Conservation (phyloP, 1,284 basidiomycete genomes). For the Austroboletus novae-zelandiae region DNA sequence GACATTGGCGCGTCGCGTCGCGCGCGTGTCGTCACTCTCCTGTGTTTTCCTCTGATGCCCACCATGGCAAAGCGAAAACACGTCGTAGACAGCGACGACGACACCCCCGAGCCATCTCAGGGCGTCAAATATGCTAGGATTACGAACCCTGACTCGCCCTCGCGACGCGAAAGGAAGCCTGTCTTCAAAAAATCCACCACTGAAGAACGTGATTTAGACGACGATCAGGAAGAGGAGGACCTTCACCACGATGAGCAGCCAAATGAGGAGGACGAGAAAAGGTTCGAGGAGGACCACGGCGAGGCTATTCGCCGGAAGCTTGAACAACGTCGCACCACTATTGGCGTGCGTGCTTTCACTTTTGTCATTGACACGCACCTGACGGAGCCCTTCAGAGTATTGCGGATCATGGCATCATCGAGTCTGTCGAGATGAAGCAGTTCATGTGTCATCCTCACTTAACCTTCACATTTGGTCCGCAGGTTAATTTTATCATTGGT, state of each 20-base stretch:
- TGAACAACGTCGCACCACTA: constrained; percentile 48
- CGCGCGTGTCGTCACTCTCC: constrained; percentile 11
- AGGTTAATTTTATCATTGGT: constrained; percentile 98
- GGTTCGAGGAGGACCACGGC: constrained; percentile 59
- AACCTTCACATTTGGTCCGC: constrained; percentile 79
- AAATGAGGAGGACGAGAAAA: constrained; percentile 51
- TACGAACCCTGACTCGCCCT: constrained; percentile 14
- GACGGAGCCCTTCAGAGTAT: constrained; percentile 47
- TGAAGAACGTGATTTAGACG: constrained; percentile 34
- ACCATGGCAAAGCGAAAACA: constrained; percentile 32
- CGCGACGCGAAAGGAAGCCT: constrained; percentile 13
- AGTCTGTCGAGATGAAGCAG: constrained; percentile 82
- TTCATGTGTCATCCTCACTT: constrained; percentile 97
- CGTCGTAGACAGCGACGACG: constrained; percentile 25
- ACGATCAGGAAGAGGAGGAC: constrained; percentile 32
- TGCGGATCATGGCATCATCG: constrained; percentile 86
- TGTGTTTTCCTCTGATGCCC: background rate
- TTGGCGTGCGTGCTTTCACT: constrained; percentile 48
- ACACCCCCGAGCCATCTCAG: constrained; percentile 23
- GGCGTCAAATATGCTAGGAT: constrained; percentile 32
- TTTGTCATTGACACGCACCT: background rate
- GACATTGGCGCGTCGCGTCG: constrained; percentile 29
- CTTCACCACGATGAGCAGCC: constrained; percentile 30
- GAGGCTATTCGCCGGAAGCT: constrained; percentile 55
- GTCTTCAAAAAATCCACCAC: constrained; percentile 16